Conservation (phyloP, 1,284 basidiomycete species). For the Rhodotorula sp. region DNA sequence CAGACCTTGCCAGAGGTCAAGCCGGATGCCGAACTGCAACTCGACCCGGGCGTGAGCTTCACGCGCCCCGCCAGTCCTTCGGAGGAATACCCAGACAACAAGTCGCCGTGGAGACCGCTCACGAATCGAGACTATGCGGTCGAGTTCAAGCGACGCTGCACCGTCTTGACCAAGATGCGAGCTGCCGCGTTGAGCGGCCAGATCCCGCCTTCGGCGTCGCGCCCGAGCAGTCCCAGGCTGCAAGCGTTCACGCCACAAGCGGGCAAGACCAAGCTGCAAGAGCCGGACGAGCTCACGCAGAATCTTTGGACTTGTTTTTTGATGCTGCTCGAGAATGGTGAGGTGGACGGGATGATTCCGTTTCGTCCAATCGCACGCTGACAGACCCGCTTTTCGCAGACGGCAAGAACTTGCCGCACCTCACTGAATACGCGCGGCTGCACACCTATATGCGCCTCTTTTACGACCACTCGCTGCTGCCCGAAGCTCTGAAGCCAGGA, state of each 20-base stretch:
- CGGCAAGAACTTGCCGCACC: conserved; percentile 50
- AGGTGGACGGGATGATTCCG: conserved; percentile 29
- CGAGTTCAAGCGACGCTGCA: conserved; percentile 39
- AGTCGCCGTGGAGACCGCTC: conserved; percentile 35
- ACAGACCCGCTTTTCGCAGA: conserved; percentile 43
- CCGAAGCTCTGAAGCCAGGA: conserved; percentile 50
- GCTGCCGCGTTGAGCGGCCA: conserved; percentile 10
- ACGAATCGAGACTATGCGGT: conserved; percentile 35
- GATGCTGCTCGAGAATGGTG: conserved; percentile 54
- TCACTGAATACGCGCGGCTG: conserved; percentile 49
- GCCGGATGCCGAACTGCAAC: conserved; percentile 30
- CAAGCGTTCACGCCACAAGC: conserved; percentile 29
- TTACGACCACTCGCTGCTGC: conserved; percentile 50
- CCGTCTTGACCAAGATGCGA: conserved; percentile 31
- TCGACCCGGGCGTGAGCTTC: conserved; percentile 26
- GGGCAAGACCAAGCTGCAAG: conserved; percentile 17
- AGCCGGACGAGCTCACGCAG: conserved; percentile 44
- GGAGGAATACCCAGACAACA: conserved; percentile 9
- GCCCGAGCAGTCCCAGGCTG: conserved; percentile 34
- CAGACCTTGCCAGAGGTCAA: conserved; percentile 33
- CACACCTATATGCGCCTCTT: conserved; percentile 48
- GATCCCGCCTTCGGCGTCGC: conserved; percentile 27
- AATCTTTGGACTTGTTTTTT: conserved; percentile 54
- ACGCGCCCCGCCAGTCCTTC: conserved; percentile 31
- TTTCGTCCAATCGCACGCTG: not conserved